A percentile compares a stretch with the other conserved stretches of the same genome.
phyloP scores from a whole-genome alignment of 495 filamentous ascomycete species.

The Hypoxylon cercidicola region DNA sequence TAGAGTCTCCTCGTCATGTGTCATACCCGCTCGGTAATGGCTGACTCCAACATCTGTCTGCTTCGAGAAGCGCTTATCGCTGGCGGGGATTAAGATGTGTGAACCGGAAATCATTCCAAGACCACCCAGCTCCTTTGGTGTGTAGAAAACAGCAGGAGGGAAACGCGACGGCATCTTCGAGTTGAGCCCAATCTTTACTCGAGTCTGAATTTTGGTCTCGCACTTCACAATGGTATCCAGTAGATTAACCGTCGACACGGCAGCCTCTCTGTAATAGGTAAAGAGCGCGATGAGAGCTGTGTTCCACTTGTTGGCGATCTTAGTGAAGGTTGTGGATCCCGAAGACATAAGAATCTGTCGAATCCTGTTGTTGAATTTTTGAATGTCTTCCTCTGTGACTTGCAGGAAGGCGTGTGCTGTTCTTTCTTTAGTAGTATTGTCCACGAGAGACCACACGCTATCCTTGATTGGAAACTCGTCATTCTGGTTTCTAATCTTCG shows the following conservation, averaged over 20 bases:
- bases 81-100: constrained; percentile 97
- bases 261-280: constrained; percentile 98
- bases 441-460: constrained; percentile 96
- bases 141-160: constrained; percentile 98
- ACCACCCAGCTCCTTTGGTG: constrained; percentile 97
- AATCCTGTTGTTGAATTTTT: constrained; percentile 99
- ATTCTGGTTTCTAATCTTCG: constrained; percentile 93
- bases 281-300: constrained; percentile 98
- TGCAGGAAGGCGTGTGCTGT: constrained; percentile 98
- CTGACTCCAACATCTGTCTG: constrained; percentile 98
- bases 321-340: constrained; percentile 98
- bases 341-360: constrained; percentile 99
- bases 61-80: constrained; percentile 97
- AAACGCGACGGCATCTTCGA: constrained; percentile 99
- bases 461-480: constrained; percentile 98
- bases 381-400: constrained; percentile 97
- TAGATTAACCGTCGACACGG: constrained; percentile 94
- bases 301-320: constrained; percentile 99
- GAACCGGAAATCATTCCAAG: constrained; percentile 99
- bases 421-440: constrained; percentile 95
- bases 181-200: constrained; percentile 98
- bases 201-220: constrained; percentile 99
- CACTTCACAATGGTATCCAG: constrained; percentile 99
- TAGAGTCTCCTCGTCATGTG: constrained; percentile 95
- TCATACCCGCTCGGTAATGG: constrained; percentile 98